Conservation (phyloP, 352 stramenopile genomes). For the Phytophthora hybrid region DNA sequence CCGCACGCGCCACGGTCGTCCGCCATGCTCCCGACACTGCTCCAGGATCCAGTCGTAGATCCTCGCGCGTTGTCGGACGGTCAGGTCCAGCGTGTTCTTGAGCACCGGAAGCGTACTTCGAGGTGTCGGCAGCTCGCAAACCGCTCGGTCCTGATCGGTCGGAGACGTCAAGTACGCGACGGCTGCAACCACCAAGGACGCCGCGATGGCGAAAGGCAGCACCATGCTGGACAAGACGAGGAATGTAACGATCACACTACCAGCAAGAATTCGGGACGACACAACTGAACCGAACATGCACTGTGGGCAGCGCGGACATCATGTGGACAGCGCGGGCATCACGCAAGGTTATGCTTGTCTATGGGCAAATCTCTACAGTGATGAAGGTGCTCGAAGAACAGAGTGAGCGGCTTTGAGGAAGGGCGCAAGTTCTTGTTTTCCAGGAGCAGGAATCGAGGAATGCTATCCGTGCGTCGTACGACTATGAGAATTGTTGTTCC, state of each 20-base stretch:
- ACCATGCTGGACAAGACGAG: slow-evolving; percentile 7
- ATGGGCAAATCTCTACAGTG: background rate
- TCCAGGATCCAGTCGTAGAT: slow-evolving; percentile 74
- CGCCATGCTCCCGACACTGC: slow-evolving; percentile 48
- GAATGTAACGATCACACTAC: background rate
- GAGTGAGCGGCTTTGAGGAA: background rate
- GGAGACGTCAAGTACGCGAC: slow-evolving; percentile 41
- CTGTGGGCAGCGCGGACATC: slow-evolving; percentile 7
- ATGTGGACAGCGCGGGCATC: background rate
- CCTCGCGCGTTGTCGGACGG: slow-evolving; percentile 46
- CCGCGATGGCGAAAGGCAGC: slow-evolving; percentile 31
- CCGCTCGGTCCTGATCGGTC: slow-evolving; percentile 35
- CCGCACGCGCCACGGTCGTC: slow-evolving; percentile 53
- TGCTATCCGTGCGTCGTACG: background rate
- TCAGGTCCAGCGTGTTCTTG: slow-evolving; percentile 66
- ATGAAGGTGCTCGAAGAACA: background rate
- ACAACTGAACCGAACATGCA: slow-evolving; percentile 24
- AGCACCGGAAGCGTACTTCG: slow-evolving; percentile 57
- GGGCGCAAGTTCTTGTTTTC: background rate
- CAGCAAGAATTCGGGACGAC: background rate
- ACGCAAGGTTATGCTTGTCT: background rate
- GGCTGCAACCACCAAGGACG: slow-evolving; percentile 30
- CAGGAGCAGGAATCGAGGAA: background rate
- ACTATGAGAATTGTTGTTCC: background rate
- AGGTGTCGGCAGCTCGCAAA: slow-evolving; percentile 49